Conservation (phyloP, 2,329 filamentous ascomycete species). For the Exophiala viscosa region DNA sequence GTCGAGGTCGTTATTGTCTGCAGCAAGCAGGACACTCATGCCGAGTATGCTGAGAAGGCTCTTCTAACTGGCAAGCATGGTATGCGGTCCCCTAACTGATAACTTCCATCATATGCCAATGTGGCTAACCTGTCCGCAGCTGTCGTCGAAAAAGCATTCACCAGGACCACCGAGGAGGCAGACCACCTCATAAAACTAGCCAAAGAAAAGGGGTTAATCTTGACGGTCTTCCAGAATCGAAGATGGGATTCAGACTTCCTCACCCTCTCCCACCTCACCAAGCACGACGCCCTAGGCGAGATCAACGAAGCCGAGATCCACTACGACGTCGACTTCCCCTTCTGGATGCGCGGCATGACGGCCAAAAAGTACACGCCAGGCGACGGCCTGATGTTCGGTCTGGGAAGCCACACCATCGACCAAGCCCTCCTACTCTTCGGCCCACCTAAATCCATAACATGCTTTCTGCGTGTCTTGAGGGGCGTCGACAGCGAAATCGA, state of each 20-base stretch:
- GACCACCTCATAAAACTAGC: slow-evolving; percentile 58
- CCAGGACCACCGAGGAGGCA: slow-evolving; percentile 66
- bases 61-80: slow-evolving; percentile 68
- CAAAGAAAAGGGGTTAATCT: slow-evolving; percentile 46
- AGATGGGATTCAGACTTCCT: slow-evolving; percentile 68
- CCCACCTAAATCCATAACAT: slow-evolving; percentile 62
- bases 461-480: slow-evolving; percentile 62
- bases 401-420: slow-evolving; percentile 67
- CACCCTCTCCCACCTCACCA: slow-evolving; percentile 61
- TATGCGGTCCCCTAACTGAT: slow-evolving; percentile 27
- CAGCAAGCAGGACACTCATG: slow-evolving; percentile 69
- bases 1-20: slow-evolving; percentile 70
- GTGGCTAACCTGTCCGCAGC: slow-evolving; percentile 41
- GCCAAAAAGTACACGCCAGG: slow-evolving; percentile 61
- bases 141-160: slow-evolving; percentile 78
- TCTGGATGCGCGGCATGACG: slow-evolving; percentile 17
- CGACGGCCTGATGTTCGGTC: slow-evolving; percentile 66
- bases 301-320: slow-evolving; percentile 73
- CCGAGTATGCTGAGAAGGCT: slow-evolving; percentile 60
- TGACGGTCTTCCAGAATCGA: slow-evolving; percentile 70
- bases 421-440: slow-evolving; percentile 70
- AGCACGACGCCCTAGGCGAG: slow-evolving; percentile 59
- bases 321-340: slow-evolving; percentile 62
- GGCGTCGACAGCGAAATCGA: slow-evolving; percentile 50
- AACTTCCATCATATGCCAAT: too few relatives aligned